Evolutionary conservation across 768 basidiomycete species (phyloP), one percentile per base, ranked within the genome.

Genomic region (Mycena venus): DNA sequence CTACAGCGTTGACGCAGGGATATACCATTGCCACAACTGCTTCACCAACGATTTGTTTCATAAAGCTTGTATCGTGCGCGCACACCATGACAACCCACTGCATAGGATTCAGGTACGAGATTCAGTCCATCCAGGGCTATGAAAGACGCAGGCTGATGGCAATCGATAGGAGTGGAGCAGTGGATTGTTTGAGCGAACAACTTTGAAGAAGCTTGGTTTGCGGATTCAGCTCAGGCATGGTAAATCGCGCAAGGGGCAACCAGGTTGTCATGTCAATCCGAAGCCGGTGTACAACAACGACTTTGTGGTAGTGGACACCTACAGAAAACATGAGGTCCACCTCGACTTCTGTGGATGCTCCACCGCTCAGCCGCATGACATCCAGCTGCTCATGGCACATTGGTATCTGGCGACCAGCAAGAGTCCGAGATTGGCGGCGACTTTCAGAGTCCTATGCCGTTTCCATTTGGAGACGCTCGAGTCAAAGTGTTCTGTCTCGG

Each of bases 181-280:
- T 15, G 40, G 14, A 25, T 70, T 72, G 56, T 80, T 78, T 49
- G 40, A 55, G 44, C 17, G 40, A 2, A 61, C 38, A 9, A 68
- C 58, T 4, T 68, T 80, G 25, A 72, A 78, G 49, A 25, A 32
- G 2, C 34, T 79, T 6, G 78, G 80, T 7, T 66, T 80, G 4
- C 42, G 59, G 5, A 68, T 79, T 19, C 79, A 80, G 68, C 74
- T 82, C 0, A 62, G 69, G 9, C 69, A 71, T 32, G 60, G 69
- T 8, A 29, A 53, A n/a, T 34, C 4, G 8, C 11, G 47, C 11
- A 11, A 12, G 11, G 40, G 38, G 3, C 62, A 31, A 29, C 68
- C 34, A 10, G 32, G 34, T 29, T 3, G n/a, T 2, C 62, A 58
- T 21, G n/a, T 21, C 14, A 14, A 21, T 9, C 68, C 68, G 1